phyloP scores from a whole-genome alignment of 2,329 filamentous ascomycete genomes.

The Colletotrichum musae region DNA sequence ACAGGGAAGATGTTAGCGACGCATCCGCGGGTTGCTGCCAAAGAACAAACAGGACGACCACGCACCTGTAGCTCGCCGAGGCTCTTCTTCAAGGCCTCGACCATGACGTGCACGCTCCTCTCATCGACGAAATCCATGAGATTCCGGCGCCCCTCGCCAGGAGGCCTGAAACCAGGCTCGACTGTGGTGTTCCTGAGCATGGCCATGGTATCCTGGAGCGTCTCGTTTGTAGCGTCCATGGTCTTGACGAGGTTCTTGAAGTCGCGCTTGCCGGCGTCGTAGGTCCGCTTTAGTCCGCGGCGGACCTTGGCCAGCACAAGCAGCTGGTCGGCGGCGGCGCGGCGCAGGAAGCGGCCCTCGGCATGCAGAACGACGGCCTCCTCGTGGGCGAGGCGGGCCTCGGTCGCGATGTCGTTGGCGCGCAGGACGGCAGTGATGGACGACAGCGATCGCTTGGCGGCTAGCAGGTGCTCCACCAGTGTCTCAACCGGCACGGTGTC shows the following conservation, averaged over 20 bases:
- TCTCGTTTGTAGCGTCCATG: slow-evolving; percentile 76
- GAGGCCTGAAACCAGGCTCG: slow-evolving; percentile 73
- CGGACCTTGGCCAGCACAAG: slow-evolving; percentile 67
- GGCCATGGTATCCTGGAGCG: slow-evolving; percentile 76
- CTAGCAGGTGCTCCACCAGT: slow-evolving; percentile 86
- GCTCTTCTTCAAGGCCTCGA: slow-evolving; percentile 76
- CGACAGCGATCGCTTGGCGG: slow-evolving; percentile 88
- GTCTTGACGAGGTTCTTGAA: slow-evolving; percentile 73
- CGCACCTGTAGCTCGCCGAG: slow-evolving; percentile 78
- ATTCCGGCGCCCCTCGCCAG: slow-evolving; percentile 70
- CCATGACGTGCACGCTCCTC: slow-evolving; percentile 75
- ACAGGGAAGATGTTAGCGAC: background rate
- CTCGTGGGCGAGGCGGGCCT: slow-evolving; percentile 82
- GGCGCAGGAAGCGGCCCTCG: slow-evolving; percentile 76
- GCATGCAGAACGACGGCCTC: slow-evolving; percentile 82
- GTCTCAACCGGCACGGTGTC: slow-evolving; percentile 74
- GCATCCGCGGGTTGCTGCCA: background rate
- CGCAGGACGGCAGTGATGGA: slow-evolving; percentile 87
- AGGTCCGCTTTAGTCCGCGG: slow-evolving; percentile 66
- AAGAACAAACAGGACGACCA: background rate
- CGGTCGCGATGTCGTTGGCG: slow-evolving; percentile 87
- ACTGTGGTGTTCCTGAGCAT: slow-evolving; percentile 76
- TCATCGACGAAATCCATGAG: slow-evolving; percentile 85
- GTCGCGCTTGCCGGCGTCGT: slow-evolving; percentile 71
- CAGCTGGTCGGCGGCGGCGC: slow-evolving; percentile 71